Evolutionary conservation across 2,329 filamentous ascomycete genomes (phyloP).

Genomic region (Penicillium sp.): DNA sequence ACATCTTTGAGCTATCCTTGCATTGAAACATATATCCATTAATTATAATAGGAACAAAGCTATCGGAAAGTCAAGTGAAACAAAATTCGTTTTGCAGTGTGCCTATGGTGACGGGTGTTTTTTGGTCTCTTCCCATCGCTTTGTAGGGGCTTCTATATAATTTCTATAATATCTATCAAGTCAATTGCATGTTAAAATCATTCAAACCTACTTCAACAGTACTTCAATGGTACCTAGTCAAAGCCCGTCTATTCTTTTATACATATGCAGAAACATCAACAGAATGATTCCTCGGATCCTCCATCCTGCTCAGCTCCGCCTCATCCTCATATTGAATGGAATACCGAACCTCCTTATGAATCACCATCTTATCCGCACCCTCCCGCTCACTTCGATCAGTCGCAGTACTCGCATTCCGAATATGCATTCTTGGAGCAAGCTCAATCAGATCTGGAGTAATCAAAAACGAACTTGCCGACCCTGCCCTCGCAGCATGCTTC

Average conservation of each 20-base stretch:
- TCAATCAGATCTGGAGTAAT: slow-evolving; percentile 18
- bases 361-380: slow-evolving; percentile 30
- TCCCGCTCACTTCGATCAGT: slow-evolving; percentile 17
- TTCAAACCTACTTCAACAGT: not conserved
- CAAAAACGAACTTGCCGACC: not conserved
- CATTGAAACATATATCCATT: no score
- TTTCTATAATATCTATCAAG: not conserved
- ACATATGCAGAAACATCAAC: slow-evolving; percentile 20
- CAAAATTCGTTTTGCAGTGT: no score
- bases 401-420: slow-evolving; percentile 1
- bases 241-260: not conserved
- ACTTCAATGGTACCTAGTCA: no score
- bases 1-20: no score
- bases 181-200: not conserved
- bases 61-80: no score
- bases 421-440: slow-evolving; percentile 16
- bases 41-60: no score
- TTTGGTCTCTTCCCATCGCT: not conserved
- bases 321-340: slow-evolving; percentile 31
- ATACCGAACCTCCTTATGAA: slow-evolving; percentile 36
- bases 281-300: slow-evolving; percentile 6
- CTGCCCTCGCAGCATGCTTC: slow-evolving; percentile 1
- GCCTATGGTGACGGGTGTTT: no score
- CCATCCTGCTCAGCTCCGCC: slow-evolving; percentile 11
- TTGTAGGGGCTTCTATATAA: not conserved